Evolutionary conservation across 345 rosid genomes (phyloP), one percentile per base, ranked within the genome.

Genomic region (Clarkia xantiana): DNA sequence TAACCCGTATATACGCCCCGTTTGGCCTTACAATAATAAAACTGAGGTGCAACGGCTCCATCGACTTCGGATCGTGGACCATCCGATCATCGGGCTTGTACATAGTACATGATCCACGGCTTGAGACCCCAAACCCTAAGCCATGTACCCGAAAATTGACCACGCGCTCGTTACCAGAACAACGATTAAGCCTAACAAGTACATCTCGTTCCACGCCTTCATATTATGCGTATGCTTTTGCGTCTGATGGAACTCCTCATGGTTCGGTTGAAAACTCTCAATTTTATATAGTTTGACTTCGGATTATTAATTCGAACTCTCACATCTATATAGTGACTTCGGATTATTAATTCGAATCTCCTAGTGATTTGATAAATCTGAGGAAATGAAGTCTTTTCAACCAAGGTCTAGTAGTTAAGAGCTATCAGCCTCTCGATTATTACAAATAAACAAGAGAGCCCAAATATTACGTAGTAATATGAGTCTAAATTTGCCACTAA

Each of bases 21-120:
- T 60, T 67, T 77, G 1, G 80, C 75, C 51, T 67, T 73, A 68
- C 87, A 83, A n/a, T 75, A 82, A 44, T 75, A 77, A 63, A 71
- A 73, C 1, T 87, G 93, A 62, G 93, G 93, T 1, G 84, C 70
- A 20, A 83, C 52, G 93, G 87, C 73, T 83, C 88, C 77, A 77
- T 75, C 7, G 82, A 77, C 76, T 74, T 64, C 13, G 90, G 90
- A 56, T 82, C 74, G 14, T 86, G 83, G 53, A 70, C 68, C 0
- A 77, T 74, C 20, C 52, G 57, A 52, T 78, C 78, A 61, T 78
- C 80, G 0, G 82, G 78, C 64, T 74, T 81, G 69, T 66, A 51
- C n/a, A n/a, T n/a, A n/a, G n/a, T n/a, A n/a, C 1, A 78, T 72
- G 43, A 78, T 74, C 85, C 80, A 76, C 20, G 90, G 78, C 64